A percentile compares a stretch with the other conserved stretches of the same genome.
Conservation (phyloP, 208 protist species). For the Leishmania aethiopica region DNA sequence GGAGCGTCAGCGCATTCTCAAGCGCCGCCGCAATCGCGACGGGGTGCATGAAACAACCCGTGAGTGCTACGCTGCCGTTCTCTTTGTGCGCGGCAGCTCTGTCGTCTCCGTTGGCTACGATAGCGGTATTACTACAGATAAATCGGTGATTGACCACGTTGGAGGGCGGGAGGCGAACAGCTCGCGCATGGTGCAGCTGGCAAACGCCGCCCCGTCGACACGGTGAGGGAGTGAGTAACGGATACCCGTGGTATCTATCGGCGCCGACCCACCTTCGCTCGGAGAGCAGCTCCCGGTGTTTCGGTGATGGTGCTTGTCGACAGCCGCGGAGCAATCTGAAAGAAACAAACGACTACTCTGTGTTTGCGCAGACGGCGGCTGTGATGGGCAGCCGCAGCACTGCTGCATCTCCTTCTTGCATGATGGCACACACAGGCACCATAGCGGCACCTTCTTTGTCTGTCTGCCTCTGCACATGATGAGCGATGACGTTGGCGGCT, state of each 20-base stretch:
- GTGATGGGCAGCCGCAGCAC: not conserved
- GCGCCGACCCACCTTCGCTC: not conserved
- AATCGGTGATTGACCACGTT: constrained; percentile 61
- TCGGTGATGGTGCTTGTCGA: not conserved
- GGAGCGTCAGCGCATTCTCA: constrained; percentile 62
- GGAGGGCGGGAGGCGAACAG: constrained; percentile 39
- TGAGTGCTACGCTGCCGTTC: constrained; percentile 68
- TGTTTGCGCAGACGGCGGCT: not conserved
- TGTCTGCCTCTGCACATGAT: not conserved
- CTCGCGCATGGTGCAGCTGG: constrained; percentile 60
- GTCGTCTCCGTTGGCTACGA: constrained; percentile 64
- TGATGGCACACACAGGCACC: not conserved
- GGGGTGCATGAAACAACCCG: constrained; percentile 25
- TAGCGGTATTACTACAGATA: constrained; percentile 69
- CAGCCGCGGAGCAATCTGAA: not conserved
- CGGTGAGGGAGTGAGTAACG: not conserved
- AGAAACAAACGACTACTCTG: constrained; percentile 11
- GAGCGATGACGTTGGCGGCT: not conserved
- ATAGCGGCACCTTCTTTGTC: not conserved
- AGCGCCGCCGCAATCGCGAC: constrained; percentile 33
- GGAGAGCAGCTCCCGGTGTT: not conserved
- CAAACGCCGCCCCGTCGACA: constrained; percentile 52
- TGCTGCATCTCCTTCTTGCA: not conserved
- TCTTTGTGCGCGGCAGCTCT: constrained; percentile 80
- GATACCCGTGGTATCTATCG: not conserved